Evolutionary conservation across 352 stramenopile species (phyloP).

Genomic region (Pythium chondricola): DNA sequence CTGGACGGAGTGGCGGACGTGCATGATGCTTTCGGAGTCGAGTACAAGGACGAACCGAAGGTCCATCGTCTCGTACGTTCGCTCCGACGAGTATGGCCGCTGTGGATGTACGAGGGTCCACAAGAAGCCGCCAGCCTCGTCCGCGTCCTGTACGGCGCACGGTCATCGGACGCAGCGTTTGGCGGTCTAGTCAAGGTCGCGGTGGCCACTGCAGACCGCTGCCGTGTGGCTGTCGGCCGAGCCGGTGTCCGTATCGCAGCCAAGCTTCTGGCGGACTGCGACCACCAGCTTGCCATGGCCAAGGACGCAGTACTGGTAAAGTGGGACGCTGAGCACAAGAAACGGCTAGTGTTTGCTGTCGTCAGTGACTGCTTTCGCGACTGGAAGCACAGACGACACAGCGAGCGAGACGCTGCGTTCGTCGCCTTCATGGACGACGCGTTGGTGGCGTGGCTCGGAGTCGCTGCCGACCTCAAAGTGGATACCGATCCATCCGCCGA

Average conservation of each 20-base stretch:
- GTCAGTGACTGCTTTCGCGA: slow-evolving; percentile 40
- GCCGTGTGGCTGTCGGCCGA: slow-evolving; percentile 32
- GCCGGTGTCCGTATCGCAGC: slow-evolving; percentile 39
- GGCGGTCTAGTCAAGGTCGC: slow-evolving; percentile 57
- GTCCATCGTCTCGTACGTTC: slow-evolving; percentile 53
- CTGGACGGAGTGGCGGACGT: slow-evolving; percentile 51
- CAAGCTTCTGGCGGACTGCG: slow-evolving; percentile 28
- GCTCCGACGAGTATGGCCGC: slow-evolving; percentile 53
- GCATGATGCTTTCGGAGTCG: slow-evolving; percentile 56
- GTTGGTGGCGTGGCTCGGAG: slow-evolving; percentile 52
- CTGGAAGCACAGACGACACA: slow-evolving; percentile 20
- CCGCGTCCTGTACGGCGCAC: slow-evolving; percentile 54
- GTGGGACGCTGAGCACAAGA: slow-evolving; percentile 43
- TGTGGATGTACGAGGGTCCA: slow-evolving; percentile 71
- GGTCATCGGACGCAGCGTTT: slow-evolving; percentile 58
- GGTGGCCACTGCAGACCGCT: slow-evolving; percentile 32
- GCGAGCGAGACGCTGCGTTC: slow-evolving; percentile 25
- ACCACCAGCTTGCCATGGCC: slow-evolving; percentile 24
- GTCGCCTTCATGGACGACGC: slow-evolving; percentile 57
- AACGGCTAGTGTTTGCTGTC: slow-evolving; percentile 33
- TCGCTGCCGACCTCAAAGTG: slow-evolving; percentile 44
- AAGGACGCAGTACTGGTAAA: slow-evolving; percentile 22
- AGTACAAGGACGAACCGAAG: slow-evolving; percentile 52
- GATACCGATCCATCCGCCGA: slow-evolving; percentile 10
- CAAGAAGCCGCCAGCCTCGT: slow-evolving; percentile 54